These are phyloP conservation scores for maize (Zea mays) DNA, from an alignment of 176 grass and related monocot species.

Conservation along the genomic window DNA sequence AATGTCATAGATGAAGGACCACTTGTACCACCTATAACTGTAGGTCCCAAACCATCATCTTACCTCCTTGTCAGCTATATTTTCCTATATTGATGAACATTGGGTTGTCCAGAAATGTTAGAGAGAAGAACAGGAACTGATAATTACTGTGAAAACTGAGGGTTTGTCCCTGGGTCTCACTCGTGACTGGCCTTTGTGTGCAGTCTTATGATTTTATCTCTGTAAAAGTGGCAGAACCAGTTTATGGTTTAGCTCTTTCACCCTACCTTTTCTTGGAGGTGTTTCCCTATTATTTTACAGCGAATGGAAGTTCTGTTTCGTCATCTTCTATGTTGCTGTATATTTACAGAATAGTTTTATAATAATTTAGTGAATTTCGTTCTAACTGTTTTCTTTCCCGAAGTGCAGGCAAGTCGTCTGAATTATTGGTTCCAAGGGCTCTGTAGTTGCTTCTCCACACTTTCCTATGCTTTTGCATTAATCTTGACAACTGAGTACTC, in stretches of 20 bases:
- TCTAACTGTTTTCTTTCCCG: conserved; percentile 5
- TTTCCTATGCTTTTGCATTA: conserved; percentile 29
- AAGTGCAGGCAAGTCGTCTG: conserved; percentile 26
- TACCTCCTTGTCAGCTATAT: conserved; percentile 37
- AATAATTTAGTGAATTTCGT: neutral
- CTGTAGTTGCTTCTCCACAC: conserved; percentile 18
- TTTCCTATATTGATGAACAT: conserved; percentile 34
- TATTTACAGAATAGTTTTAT: conserved; percentile 4
- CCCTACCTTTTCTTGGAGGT: neutral
- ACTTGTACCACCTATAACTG: conserved; percentile 37
- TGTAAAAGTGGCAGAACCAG: neutral
- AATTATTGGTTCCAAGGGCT: conserved; percentile 14
- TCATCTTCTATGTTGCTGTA: neutral
- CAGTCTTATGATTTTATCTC: conserved; percentile 14
- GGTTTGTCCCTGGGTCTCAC: conserved; percentile 10
- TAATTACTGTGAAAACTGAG: conserved; percentile 39
- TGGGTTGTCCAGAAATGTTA: conserved; percentile 36
- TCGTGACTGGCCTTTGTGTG: conserved; percentile 34
- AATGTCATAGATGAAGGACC: conserved; percentile 46
- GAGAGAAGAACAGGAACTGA: conserved; percentile 31
- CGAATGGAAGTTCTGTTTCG: neutral
- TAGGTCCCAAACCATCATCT: conserved; percentile 35
- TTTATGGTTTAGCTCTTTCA: conserved; percentile 7
- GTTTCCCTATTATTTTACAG: neutral
- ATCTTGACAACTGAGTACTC: conserved; percentile 33